Evolutionary conservation across 306 rosid genomes (phyloP), one percentile per base, ranked within the genome.

Genomic region (Delonix regia): DNA sequence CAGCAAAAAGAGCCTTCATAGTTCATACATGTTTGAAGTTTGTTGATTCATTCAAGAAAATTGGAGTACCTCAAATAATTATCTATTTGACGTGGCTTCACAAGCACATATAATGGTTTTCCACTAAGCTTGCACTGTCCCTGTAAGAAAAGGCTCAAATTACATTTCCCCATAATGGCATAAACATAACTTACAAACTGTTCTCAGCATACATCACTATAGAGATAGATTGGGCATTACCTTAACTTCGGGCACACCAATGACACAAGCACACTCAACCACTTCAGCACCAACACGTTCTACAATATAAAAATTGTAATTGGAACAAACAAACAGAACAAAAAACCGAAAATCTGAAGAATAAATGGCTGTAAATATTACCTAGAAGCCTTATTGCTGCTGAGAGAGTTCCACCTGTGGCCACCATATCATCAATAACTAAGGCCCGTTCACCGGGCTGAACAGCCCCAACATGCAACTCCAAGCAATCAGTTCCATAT

Each of bases 191-290:
- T n/a, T n/a, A n/a, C n/a, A n/a, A n/a, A n/a, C n/a, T n/a, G n/a
- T n/a, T n/a, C n/a, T n/a, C n/a, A n/a, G n/a, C n/a, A n/a, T n/a
- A n/a, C n/a, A n/a, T n/a, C n/a, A n/a, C n/a, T n/a, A n/a, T n/a
- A 21, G 3, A 41, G 52, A 53, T 3, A 53, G 78, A 47, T 78
- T 38, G 60, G 73, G 45, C 39, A 62, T 77, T 88, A 95, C 99
- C 97, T 96, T 91, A 36, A 79, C 93, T 75, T 93, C 97, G 1
- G 94, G 98, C 85, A 96, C 87, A 51, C 99, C 99, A 41, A 96
- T 80, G 21, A 96, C 99, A 73, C 99, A 96, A 3, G 92, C 99
- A 75, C 99, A 96, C 86, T 96, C 99, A 49, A 93, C 91, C 11
- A 96, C 99, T 75, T 93, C 96, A 48, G 97, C 98, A 24, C 88